A percentile compares a stretch with the other conserved stretches of the same genome.
phyloP scores from a whole-genome alignment of 2,329 filamentous ascomycete genomes.

The Curvularia hawaiiensis region DNA sequence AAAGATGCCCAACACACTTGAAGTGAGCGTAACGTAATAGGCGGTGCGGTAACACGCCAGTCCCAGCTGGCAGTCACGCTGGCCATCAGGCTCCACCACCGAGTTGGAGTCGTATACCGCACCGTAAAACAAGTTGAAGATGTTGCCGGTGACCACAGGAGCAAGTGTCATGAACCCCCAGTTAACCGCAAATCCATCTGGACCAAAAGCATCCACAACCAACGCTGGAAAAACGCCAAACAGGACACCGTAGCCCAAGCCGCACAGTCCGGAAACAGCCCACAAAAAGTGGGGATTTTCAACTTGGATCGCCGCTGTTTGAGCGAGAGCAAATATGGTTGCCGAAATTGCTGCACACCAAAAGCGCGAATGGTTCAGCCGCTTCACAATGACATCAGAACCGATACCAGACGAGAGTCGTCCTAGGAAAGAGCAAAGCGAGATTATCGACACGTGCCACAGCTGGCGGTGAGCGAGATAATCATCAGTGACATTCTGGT shows the following conservation, averaged over 20 bases:
- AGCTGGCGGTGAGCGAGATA: conserved; percentile 84
- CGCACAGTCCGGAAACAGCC: conserved; percentile 80
- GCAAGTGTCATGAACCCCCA: conserved; percentile 95
- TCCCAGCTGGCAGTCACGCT: conserved; percentile 77
- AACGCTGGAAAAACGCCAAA: conserved; percentile 95
- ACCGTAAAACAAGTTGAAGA: conserved; percentile 94
- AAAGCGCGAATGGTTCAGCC: conserved; percentile 77
- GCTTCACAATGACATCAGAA: conserved; percentile 87
- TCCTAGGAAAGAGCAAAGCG: conserved; percentile 82
- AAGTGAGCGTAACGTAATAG: conserved; percentile 77
- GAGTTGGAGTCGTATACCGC: conserved; percentile 81
- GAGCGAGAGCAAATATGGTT: conserved; percentile 77
- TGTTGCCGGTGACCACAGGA: conserved; percentile 83
- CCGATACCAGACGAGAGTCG: conserved; percentile 76
- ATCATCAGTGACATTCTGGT: conserved; percentile 70
- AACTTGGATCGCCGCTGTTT: conserved; percentile 76
- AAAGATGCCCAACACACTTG: conserved; percentile 70
- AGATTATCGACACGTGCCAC: conserved; percentile 94
- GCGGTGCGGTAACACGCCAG: conserved; percentile 79
- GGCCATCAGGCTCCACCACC: conserved; percentile 68
- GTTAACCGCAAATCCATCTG: conserved; percentile 87
- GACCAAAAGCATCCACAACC: conserved; percentile 84
- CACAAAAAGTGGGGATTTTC: conserved; percentile 77
- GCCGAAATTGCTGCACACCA: conserved; percentile 89
- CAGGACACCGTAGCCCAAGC: conserved; percentile 88